These are phyloP conservation scores for Vanrija pseudolonga DNA, from an alignment of 1,284 basidiomycete species.

Conservation along the genomic window DNA sequence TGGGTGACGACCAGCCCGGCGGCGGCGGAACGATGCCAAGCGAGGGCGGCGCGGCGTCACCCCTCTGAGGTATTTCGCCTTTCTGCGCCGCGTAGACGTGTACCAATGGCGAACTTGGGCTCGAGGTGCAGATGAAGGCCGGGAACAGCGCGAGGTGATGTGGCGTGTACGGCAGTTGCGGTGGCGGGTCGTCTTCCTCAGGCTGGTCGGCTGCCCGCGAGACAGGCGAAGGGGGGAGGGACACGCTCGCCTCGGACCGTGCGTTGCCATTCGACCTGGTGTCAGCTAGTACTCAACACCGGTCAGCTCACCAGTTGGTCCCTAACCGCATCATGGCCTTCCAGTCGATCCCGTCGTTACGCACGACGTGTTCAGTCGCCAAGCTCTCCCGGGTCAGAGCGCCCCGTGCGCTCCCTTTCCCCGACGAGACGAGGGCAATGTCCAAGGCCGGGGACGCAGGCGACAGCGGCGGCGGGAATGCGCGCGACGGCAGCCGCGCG, in stretches of 20 bases:
- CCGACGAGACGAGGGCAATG: background rate
- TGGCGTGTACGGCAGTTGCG: slow-evolving; percentile 4
- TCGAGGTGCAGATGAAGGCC: slow-evolving; percentile 44
- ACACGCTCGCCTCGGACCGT: slow-evolving; percentile 28
- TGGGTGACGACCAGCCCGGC: slow-evolving; percentile 46
- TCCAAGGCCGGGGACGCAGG: slow-evolving; percentile 27
- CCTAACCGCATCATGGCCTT: slow-evolving; percentile 45
- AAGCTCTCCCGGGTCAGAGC: background rate
- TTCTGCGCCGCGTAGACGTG: slow-evolving; percentile 30
- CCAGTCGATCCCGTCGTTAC: slow-evolving; percentile 48
- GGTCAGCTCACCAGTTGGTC: slow-evolving; percentile 42
- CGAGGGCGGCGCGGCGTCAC: slow-evolving; percentile 9
- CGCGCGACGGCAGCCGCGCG: slow-evolving; percentile 38
- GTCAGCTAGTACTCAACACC: background rate
- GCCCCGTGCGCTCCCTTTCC: background rate
- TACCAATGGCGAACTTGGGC: slow-evolving; percentile 41
- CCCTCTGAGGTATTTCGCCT: too few relatives aligned
- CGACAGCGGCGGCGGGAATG: slow-evolving; percentile 46
- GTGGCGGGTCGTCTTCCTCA: too few relatives aligned
- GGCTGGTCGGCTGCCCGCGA: too few relatives aligned
- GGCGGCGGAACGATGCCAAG: slow-evolving; percentile 48
- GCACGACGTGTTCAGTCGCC: slow-evolving; percentile 20
- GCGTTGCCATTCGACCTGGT: slow-evolving; percentile 46
- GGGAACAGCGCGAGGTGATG: slow-evolving; percentile 45
- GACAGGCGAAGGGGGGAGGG: slow-evolving; percentile 27